phyloP scores from a whole-genome alignment of 2,329 filamentous ascomycete genomes.

The Magnaporthales sp. region DNA sequence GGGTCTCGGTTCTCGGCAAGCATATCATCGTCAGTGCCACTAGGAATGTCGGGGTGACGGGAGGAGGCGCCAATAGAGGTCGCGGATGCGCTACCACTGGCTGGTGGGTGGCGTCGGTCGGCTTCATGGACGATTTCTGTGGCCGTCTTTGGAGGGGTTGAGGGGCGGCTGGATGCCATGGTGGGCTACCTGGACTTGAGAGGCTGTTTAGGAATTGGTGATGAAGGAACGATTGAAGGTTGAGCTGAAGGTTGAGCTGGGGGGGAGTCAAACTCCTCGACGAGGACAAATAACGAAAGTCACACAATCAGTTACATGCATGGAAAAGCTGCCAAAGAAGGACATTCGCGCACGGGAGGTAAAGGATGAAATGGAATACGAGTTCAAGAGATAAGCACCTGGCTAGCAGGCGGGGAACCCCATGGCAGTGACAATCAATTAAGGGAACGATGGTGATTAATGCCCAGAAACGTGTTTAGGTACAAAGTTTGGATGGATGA shows the following conservation, averaged over 20 bases:
- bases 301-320: background rate
- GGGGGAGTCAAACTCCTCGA: background rate
- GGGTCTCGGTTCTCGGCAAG: background rate
- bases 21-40: conserved; percentile 2
- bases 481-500: background rate
- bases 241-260: background rate
- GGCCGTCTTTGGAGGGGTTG: background rate
- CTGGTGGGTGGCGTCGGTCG: background rate
- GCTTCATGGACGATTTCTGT: background rate
- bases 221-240: background rate
- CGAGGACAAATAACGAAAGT: background rate
- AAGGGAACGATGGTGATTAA: background rate
- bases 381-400: background rate
- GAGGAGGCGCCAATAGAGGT: background rate
- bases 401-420: background rate
- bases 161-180: background rate
- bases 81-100: background rate
- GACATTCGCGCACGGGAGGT: background rate
- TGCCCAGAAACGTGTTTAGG: background rate
- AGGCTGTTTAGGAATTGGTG: background rate
- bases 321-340: background rate
- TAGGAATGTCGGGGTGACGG: background rate
- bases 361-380: background rate
- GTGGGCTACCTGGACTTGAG: background rate
- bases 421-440: background rate